phyloP scores from a whole-genome alignment of 257 asterid species.

The Solanum bulbocastanum region DNA sequence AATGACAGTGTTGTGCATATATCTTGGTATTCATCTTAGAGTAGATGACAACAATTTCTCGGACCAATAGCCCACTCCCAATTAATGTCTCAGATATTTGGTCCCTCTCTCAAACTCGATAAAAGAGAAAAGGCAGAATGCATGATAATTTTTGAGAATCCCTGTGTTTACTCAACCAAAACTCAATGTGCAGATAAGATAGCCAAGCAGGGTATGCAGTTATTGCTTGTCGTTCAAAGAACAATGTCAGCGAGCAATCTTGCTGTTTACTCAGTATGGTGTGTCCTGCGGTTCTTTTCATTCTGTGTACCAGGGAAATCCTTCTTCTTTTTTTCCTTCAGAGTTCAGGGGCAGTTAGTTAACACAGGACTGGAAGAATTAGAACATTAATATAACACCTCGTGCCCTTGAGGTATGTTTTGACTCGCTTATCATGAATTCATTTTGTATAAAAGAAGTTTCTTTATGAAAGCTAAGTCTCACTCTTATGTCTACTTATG shows the following conservation, averaged over 20 bases:
- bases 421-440: neutral
- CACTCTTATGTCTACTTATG: neutral
- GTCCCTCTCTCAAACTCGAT: neutral
- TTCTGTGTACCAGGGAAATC: neutral
- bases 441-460: neutral
- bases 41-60: neutral
- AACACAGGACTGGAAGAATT: neutral
- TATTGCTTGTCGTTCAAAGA: neutral
- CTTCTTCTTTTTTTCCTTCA: neutral
- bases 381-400: too few species aligned
- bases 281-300: neutral
- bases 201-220: neutral
- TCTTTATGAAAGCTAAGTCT: neutral
- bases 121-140: neutral
- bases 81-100: neutral
- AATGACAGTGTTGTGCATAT: neutral
- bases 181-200: neutral
- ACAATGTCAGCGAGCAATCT: neutral
- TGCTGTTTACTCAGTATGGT: neutral
- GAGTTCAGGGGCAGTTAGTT: neutral
- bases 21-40: neutral
- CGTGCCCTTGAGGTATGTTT: neutral
- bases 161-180: neutral
- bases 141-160: neutral
- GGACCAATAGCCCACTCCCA: neutral